Evolutionary conservation across 1,284 basidiomycete genomes (phyloP).

Genomic region (Malassezia equina): DNA sequence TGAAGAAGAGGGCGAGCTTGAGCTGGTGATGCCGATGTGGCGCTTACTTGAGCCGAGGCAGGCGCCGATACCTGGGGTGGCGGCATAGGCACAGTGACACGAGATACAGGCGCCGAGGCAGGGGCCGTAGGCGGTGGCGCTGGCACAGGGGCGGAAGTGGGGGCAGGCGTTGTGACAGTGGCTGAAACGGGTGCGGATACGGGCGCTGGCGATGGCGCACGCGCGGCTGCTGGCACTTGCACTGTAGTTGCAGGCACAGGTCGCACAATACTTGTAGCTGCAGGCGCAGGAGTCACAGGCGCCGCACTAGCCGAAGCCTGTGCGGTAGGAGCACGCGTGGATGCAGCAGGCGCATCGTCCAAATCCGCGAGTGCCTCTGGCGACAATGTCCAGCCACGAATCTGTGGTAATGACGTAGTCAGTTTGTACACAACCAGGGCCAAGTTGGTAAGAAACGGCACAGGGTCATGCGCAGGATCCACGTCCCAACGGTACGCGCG

Average conservation of each 20-base stretch:
- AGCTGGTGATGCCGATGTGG: not conserved
- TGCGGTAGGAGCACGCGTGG: not conserved
- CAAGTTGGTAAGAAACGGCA: not conserved
- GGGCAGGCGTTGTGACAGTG: not conserved
- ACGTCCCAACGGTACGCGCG: slow-evolving; percentile 41
- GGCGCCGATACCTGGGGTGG: not conserved
- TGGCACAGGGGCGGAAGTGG: no score
- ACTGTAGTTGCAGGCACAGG: no score
- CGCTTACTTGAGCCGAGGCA: not conserved
- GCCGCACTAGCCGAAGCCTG: not conserved
- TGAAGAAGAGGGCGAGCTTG: not conserved
- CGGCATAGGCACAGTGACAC: not conserved
- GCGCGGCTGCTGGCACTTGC: no score
- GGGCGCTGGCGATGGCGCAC: not conserved
- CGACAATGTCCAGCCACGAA: not conserved
- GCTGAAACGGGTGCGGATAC: not conserved
- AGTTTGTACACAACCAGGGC: not conserved
- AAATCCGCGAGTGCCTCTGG: not conserved
- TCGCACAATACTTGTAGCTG: no score
- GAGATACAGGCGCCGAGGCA: not conserved
- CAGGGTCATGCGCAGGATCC: slow-evolving; percentile 20
- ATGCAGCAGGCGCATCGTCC: not conserved
- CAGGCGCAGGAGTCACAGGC: not conserved
- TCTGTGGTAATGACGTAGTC: not conserved
- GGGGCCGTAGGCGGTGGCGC: not conserved